phyloP scores from a whole-genome alignment of 208 protist genomes.

The Crithidia bombi region DNA sequence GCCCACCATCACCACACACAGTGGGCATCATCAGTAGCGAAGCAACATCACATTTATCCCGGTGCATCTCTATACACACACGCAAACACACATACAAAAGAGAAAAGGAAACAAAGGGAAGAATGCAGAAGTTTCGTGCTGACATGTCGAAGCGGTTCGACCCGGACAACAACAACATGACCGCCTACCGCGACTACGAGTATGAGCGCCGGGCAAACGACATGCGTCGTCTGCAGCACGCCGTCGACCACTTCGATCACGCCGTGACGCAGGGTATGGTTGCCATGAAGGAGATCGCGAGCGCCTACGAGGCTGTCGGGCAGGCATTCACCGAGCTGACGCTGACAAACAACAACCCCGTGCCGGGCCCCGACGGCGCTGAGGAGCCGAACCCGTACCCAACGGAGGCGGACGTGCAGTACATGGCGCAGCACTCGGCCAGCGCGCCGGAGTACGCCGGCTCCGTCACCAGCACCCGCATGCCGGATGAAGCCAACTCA shows the following conservation, averaged over 20 bases:
- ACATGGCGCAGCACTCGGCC: slow-evolving; percentile 24
- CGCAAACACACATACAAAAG: background rate
- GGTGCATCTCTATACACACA: background rate
- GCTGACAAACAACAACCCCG: slow-evolving; percentile 34
- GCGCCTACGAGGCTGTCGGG: slow-evolving; percentile 61
- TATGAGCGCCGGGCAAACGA: slow-evolving; percentile 53
- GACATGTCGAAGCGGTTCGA: slow-evolving; percentile 34
- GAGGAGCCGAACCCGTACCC: slow-evolving; percentile 39
- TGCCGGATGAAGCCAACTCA: slow-evolving; percentile 46
- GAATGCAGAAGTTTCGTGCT: slow-evolving; percentile 34
- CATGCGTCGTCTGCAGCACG: slow-evolving; percentile 43
- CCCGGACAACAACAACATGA: slow-evolving; percentile 27
- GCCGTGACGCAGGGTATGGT: slow-evolving; percentile 61
- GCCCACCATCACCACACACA: too few relatives aligned
- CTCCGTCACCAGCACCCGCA: slow-evolving; percentile 40
- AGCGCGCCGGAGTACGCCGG: slow-evolving; percentile 25
- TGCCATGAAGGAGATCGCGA: slow-evolving; percentile 72
- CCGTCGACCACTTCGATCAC: slow-evolving; percentile 56
- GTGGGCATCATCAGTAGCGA: too few relatives aligned
- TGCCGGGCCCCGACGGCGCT: slow-evolving; percentile 8
- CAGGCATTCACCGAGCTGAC: slow-evolving; percentile 67
- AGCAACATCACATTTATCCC: too few relatives aligned
- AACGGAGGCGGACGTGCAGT: slow-evolving; percentile 32
- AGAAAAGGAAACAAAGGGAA: slow-evolving; percentile 3
- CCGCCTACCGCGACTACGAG: slow-evolving; percentile 57